Percentiles rank a stretch among this genome's conserved stretches.
These are phyloP conservation scores for Candida vartiovaarae DNA, from an alignment of 805 yeast species.

Conservation along the genomic window DNA sequence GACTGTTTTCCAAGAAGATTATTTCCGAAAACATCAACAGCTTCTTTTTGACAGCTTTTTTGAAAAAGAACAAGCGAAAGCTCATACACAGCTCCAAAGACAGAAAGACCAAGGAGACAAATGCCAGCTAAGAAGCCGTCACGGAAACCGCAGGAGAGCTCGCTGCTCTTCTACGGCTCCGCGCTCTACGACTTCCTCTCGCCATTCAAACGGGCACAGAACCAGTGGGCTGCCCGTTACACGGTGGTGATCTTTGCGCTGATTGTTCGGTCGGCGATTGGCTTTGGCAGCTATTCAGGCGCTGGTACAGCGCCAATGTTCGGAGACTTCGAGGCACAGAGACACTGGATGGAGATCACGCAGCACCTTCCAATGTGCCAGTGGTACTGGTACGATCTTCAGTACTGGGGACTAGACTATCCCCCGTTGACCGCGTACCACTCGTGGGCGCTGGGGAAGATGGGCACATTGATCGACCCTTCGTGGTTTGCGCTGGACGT, in stretches of 20 bases:
- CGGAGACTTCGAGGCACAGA: slow-evolving; percentile 97
- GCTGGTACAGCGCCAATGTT: slow-evolving; percentile 61
- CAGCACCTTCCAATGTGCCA: slow-evolving; percentile 58
- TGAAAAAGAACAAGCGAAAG: too few species aligned
- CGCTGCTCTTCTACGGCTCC: slow-evolving; percentile 38
- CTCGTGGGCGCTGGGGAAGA: slow-evolving; percentile 67
- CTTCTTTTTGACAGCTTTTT: too few species aligned
- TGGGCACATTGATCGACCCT: slow-evolving; percentile 59
- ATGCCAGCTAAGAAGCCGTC: background rate
- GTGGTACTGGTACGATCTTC: slow-evolving; percentile 88
- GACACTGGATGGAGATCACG: slow-evolving; percentile 97
- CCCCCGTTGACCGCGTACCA: slow-evolving; percentile 97
- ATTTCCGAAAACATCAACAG: too few species aligned
- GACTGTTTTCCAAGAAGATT: too few species aligned
- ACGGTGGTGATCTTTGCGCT: slow-evolving; percentile 66
- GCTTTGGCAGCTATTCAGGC: slow-evolving; percentile 87
- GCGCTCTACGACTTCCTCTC: slow-evolving; percentile 75
- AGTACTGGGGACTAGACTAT: slow-evolving; percentile 95
- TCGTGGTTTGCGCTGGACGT: slow-evolving; percentile 68
- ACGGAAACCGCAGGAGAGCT: background rate
- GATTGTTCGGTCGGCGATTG: slow-evolving; percentile 76
- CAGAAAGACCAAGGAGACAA: background rate
- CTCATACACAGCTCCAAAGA: too few species aligned
- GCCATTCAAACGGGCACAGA: slow-evolving; percentile 72
- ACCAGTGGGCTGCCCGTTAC: slow-evolving; percentile 87